Evolutionary conservation across 2,329 filamentous ascomycete species (phyloP).

Genomic region (Hymenoscyphus fraxineus): DNA sequence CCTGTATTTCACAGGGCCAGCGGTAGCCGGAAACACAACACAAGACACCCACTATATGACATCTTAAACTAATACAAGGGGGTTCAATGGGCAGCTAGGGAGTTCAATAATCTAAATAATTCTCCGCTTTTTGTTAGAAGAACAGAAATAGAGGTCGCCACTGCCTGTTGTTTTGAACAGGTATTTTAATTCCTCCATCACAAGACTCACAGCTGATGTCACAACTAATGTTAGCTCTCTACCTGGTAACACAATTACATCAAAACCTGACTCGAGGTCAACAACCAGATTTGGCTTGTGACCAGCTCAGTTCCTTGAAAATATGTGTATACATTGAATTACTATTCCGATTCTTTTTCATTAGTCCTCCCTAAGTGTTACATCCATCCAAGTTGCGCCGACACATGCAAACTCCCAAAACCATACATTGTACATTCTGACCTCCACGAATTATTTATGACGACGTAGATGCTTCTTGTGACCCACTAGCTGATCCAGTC

Average conservation of each 20-base stretch:
- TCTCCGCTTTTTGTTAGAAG: too few species aligned
- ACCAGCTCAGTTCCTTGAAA: neutral
- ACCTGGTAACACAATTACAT: neutral
- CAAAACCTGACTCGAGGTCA: neutral
- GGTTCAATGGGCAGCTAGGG: too few species aligned
- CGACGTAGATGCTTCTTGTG: conserved; percentile 23
- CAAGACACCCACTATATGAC: too few species aligned
- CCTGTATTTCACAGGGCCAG: too few species aligned
- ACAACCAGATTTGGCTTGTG: neutral
- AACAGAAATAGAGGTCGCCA: too few species aligned
- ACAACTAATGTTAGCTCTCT: neutral
- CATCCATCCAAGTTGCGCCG: conserved; percentile 8
- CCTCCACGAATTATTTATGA: conserved; percentile 13
- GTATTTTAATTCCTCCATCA: neutral
- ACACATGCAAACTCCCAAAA: conserved; percentile 8
- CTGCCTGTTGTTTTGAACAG: neutral
- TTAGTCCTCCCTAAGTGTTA: conserved; percentile 3
- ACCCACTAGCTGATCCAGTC: conserved; percentile 20
- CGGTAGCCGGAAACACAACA: too few species aligned
- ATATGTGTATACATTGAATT: neutral
- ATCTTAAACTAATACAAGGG: too few species aligned
- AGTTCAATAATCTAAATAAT: too few species aligned
- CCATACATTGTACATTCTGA: neutral
- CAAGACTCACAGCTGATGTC: neutral
- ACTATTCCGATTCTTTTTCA: conserved; percentile 2